Evolutionary conservation across 2,329 filamentous ascomycete genomes (phyloP).

Genomic region (Aspergillus hortae): DNA sequence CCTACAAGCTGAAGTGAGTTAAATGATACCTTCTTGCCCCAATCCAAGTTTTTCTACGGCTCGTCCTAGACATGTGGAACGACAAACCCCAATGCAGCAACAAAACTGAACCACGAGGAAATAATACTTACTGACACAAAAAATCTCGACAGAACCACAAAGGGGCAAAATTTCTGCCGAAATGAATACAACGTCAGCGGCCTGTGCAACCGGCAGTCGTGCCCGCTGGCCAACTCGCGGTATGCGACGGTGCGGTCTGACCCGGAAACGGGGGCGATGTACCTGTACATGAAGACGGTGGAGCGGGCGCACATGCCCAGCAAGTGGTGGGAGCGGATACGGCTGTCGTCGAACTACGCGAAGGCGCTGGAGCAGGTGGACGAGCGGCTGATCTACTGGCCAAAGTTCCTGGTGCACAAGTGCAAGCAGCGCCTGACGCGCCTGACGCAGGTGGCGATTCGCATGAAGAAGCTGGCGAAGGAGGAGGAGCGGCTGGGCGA

Average conservation of each 20-base stretch:
- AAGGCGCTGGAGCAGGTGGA: conserved; percentile 87
- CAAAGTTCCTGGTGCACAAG: conserved; percentile 89
- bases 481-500: conserved; percentile 90
- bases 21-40: not conserved
- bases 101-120: not conserved
- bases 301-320: conserved; percentile 84
- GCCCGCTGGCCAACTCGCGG: conserved; percentile 83
- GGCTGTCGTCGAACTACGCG: conserved; percentile 84
- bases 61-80: not conserved
- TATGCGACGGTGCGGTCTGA: conserved; percentile 90
- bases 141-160: conserved; percentile 60
- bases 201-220: conserved; percentile 81
- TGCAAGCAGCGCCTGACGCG: conserved; percentile 94
- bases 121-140: not conserved
- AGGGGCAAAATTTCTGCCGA: conserved; percentile 88
- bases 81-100: not conserved
- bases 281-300: conserved; percentile 95
- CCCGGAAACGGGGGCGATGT: conserved; percentile 74
- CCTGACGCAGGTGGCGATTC: conserved; percentile 84
- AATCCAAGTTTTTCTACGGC: not conserved
- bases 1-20: conserved; percentile 86
- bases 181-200: conserved; percentile 89
- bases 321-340: conserved; percentile 93
- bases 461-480: conserved; percentile 71
- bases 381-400: conserved; percentile 83